Percentiles rank a stretch among this genome's conserved stretches.
phyloP scores from a whole-genome alignment of 805 yeast species.

The Candida montana region DNA sequence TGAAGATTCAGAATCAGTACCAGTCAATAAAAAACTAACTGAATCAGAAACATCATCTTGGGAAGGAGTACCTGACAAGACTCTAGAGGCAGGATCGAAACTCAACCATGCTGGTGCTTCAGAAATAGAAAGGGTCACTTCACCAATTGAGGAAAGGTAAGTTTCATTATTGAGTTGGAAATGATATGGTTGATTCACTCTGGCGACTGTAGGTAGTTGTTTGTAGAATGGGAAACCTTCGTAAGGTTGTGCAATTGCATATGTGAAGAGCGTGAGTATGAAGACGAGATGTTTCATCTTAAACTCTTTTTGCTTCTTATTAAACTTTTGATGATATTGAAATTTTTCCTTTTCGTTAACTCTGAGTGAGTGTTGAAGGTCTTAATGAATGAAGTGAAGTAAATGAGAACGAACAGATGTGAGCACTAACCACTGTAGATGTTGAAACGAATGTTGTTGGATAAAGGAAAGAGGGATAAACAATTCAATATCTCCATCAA shows the following conservation, averaged over 20 bases:
- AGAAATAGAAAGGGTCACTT: conserved; percentile 49
- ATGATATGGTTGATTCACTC: conserved; percentile 53
- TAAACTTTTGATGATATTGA: too few species aligned
- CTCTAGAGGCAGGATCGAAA: conserved; percentile 57
- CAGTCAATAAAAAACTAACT: conserved; percentile 50
- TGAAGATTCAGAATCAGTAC: conserved; percentile 53
- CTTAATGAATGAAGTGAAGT: too few species aligned
- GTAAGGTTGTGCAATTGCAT: conserved; percentile 39
- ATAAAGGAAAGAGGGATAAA: too few species aligned
- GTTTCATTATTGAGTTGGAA: conserved; percentile 73
- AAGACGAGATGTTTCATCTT: not conserved
- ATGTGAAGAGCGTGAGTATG: not conserved
- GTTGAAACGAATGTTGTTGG: too few species aligned
- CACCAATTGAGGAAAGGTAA: conserved; percentile 41
- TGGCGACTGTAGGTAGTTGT: conserved; percentile 86
- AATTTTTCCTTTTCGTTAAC: too few species aligned
- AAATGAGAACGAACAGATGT: too few species aligned
- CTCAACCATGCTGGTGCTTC: conserved; percentile 73
- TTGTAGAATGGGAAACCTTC: conserved; percentile 72
- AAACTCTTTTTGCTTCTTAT: not conserved
- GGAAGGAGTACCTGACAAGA: conserved; percentile 65
- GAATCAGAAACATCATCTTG: conserved; percentile 38
- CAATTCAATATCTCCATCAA: too few species aligned
- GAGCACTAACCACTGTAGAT: too few species aligned
- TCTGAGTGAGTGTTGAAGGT: too few species aligned